phyloP scores from a whole-genome alignment of 192 early-diverging fungal species.

The Podila epicladia region DNA sequence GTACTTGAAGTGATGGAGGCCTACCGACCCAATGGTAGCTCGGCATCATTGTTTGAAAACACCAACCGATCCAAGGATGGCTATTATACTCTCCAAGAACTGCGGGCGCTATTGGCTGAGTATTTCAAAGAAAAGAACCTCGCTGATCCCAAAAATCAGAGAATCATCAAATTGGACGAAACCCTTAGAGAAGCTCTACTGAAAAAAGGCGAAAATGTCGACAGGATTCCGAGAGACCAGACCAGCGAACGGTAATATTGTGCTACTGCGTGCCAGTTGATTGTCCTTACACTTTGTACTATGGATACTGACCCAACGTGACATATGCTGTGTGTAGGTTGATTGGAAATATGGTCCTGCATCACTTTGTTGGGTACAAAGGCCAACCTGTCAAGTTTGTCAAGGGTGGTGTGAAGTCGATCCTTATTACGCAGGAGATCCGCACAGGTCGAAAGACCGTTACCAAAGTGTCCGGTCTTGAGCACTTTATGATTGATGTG shows the following conservation, averaged over 20 bases:
- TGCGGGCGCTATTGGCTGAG: conserved; percentile 64
- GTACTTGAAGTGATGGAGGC: conserved; percentile 59
- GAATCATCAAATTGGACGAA: conserved; percentile 30
- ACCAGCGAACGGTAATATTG: conserved; percentile 28
- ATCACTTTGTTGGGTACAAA: conserved; percentile 35
- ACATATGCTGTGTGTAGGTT: conserved; percentile 12
- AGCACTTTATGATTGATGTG: conserved; percentile 69
- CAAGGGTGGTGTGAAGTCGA: conserved; percentile 58
- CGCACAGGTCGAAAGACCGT: conserved; percentile 72
- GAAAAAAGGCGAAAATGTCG: conserved; percentile 30
- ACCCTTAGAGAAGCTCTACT: conserved; percentile 14
- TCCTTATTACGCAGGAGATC: conserved; percentile 65
- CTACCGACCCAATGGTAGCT: conserved; percentile 59
- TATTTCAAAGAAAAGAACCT: conserved; percentile 73
- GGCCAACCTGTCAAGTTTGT: conserved; percentile 31
- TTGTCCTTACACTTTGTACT: background rate
- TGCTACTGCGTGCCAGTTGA: background rate
- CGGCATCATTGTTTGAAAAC: conserved; percentile 63
- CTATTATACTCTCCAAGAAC: conserved; percentile 67
- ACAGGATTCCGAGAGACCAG: conserved; percentile 28
- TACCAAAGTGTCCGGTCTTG: conserved; percentile 71
- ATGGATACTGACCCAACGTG: background rate
- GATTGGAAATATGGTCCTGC: conserved; percentile 30
- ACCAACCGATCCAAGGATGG: conserved; percentile 57
- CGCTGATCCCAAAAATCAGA: conserved; percentile 62